Evolutionary conservation across 176 grass and related monocot species (phyloP).

Genomic region (Musa acuminata): DNA sequence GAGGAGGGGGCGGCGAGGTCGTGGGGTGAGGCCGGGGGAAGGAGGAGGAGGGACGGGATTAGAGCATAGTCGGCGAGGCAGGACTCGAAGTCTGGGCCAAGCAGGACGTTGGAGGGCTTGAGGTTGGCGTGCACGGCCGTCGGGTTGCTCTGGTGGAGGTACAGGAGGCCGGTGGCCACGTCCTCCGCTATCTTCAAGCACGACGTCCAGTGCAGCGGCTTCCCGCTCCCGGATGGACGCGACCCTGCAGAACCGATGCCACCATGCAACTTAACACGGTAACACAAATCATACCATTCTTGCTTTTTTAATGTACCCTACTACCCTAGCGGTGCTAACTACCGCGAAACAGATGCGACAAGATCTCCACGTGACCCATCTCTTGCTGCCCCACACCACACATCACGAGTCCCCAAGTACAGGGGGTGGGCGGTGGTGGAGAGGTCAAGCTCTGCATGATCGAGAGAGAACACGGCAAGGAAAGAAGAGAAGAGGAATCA

Average conservation of each 20-base stretch:
- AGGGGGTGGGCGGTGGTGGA: too few relatives aligned
- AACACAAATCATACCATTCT: too few relatives aligned
- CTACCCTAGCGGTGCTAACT: too few relatives aligned
- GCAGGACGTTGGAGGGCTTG: conserved; percentile 55
- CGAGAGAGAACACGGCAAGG: too few relatives aligned
- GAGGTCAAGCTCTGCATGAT: too few relatives aligned
- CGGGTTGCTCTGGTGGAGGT: conserved; percentile 52
- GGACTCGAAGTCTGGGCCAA: conserved; percentile 86
- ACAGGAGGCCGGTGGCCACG: conserved; percentile 51
- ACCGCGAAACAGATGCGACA: too few relatives aligned
- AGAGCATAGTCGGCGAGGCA: conserved; percentile 89
- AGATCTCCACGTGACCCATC: too few relatives aligned
- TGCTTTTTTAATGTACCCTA: too few relatives aligned
- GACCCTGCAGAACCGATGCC: conserved; percentile 33
- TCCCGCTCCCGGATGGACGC: conserved; percentile 55
- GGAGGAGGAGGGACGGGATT: conserved; percentile 35
- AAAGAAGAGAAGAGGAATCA: too few relatives aligned
- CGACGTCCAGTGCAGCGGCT: conserved; percentile 95
- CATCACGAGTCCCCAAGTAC: too few relatives aligned
- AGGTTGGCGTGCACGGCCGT: conserved; percentile 17
- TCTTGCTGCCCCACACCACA: too few relatives aligned
- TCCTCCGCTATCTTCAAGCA: conserved; percentile 97
- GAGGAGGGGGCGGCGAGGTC: conserved; percentile 11
- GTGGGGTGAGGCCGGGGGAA: conserved; percentile 6
- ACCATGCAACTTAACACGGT: too few relatives aligned